A percentile compares a stretch with the other conserved stretches of the same genome.
Evolutionary conservation across 1,284 basidiomycete species (phyloP).

Genomic region (Moesziomyces aphidis): DNA sequence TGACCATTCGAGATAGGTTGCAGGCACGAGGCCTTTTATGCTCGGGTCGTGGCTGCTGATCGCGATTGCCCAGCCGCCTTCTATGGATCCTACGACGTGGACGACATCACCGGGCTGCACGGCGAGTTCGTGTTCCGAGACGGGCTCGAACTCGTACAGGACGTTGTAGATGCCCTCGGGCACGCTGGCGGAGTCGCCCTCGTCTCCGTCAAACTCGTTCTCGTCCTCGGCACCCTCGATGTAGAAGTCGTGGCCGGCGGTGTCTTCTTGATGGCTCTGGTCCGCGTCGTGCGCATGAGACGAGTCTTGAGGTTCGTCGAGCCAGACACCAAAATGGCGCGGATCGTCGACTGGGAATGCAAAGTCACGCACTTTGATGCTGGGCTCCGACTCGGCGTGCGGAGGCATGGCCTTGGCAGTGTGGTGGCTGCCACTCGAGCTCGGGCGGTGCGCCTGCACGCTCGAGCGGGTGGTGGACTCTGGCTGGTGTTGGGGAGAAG

Average conservation of each 20-base stretch:
- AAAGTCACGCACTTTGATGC: slow-evolving; percentile 50
- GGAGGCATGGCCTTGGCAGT: slow-evolving; percentile 17
- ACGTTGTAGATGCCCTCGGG: slow-evolving; percentile 48
- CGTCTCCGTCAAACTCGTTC: slow-evolving; percentile 46
- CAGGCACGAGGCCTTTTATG: slow-evolving; percentile 47
- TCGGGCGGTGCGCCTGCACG: slow-evolving; percentile 18
- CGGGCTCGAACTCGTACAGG: slow-evolving; percentile 53
- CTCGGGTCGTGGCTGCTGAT: slow-evolving; percentile 19
- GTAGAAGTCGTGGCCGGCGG: slow-evolving; percentile 28
- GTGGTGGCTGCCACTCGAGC: slow-evolving; percentile 30
- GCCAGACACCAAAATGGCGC: slow-evolving; percentile 31
- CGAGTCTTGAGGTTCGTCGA: slow-evolving; percentile 4
- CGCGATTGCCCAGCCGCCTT: slow-evolving; percentile 58
- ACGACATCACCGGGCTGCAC: slow-evolving; percentile 40
- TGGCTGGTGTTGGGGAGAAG: slow-evolving; percentile 1
- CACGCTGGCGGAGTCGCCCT: slow-evolving; percentile 28
- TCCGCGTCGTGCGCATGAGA: slow-evolving; percentile 5
- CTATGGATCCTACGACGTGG: slow-evolving; percentile 48
- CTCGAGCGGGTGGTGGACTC: slow-evolving; percentile 1
- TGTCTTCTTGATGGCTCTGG: slow-evolving; percentile 12
- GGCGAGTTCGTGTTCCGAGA: slow-evolving; percentile 53
- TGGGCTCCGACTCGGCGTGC: not conserved
- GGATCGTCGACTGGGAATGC: slow-evolving; percentile 46
- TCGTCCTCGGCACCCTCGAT: slow-evolving; percentile 45
- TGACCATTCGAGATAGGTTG: slow-evolving; percentile 47